These are phyloP conservation scores for Onygenales sp. DNA, from an alignment of 2,329 filamentous ascomycete genomes.

Conservation along the genomic window DNA sequence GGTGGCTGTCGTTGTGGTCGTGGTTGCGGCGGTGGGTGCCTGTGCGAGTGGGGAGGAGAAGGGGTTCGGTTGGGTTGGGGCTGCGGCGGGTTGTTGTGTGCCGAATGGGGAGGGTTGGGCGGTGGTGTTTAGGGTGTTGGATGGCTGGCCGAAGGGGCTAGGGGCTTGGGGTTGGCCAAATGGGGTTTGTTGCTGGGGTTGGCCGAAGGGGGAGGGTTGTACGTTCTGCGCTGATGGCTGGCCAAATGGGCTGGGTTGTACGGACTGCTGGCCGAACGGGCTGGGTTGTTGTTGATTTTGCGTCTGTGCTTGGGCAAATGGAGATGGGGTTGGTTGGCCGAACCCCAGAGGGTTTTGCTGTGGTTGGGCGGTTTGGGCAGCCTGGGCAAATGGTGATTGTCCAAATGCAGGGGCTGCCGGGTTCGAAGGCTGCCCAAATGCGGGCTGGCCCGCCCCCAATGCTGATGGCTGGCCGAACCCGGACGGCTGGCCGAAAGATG, in stretches of 20 bases:
- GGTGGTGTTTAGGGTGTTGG: neutral
- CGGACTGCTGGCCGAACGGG: conserved; percentile 24
- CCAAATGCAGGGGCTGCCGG: conserved; percentile 1
- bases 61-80: conserved; percentile 16
- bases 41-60: neutral
- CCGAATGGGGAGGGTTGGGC: neutral
- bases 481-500: conserved; percentile 27
- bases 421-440: conserved; percentile 24
- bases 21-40: conserved; percentile 6
- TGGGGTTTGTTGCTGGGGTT: neutral
- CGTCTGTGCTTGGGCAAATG: conserved; percentile 11
- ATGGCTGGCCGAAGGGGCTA: neutral
- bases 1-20: conserved; percentile 4
- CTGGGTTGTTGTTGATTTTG: conserved; percentile 26
- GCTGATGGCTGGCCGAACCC: conserved; percentile 18
- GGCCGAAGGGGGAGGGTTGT: neutral
- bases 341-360: neutral
- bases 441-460: conserved; percentile 18
- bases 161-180: neutral
- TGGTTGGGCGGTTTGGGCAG: neutral
- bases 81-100: neutral
- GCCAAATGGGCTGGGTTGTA: conserved; percentile 22
- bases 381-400: neutral
- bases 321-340: conserved; percentile 9
- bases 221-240: conserved; percentile 18